Conservation (phyloP, 2,329 filamentous ascomycete species). For the Aspergillus sp. region DNA sequence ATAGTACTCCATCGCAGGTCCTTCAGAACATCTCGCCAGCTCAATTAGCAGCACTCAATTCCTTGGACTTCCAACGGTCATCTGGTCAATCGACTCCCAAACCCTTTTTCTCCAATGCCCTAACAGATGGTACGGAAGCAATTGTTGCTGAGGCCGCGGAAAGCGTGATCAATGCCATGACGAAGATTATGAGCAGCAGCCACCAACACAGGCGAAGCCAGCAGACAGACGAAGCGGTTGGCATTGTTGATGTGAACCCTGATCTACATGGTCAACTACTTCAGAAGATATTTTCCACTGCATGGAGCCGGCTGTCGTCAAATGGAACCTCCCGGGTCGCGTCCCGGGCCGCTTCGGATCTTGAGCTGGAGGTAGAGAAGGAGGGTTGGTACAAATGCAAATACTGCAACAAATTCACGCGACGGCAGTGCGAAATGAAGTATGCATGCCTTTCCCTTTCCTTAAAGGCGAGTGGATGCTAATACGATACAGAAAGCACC, state of each 20-base stretch:
- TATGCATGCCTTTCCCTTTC: constrained; percentile 9
- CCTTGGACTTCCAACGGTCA: background rate
- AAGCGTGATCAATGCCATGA: constrained; percentile 27
- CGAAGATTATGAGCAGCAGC: constrained; percentile 22
- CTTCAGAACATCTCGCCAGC: too few relatives aligned
- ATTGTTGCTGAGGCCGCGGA: constrained; percentile 22
- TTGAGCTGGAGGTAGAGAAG: constrained; percentile 8
- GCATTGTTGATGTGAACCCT: constrained; percentile 11
- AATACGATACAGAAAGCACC: constrained; percentile 60
- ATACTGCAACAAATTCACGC: constrained; percentile 23
- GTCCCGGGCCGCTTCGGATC: background rate
- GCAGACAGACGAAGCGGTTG: constrained; percentile 14
- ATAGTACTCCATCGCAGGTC: too few relatives aligned
- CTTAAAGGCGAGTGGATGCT: background rate
- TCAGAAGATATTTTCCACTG: constrained; percentile 23
- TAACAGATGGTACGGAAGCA: constrained; percentile 5
- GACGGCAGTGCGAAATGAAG: constrained; percentile 32
- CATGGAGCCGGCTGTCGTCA: constrained; percentile 18
- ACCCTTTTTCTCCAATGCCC: too few relatives aligned
- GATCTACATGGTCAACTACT: constrained; percentile 21
- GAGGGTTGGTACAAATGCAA: constrained; percentile 24
- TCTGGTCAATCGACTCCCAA: constrained; percentile 2
- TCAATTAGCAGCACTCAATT: too few relatives aligned
- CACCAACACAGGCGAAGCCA: constrained; percentile 15
- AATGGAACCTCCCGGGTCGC: background rate